Evolutionary conservation across 306 rosid genomes (phyloP).

Genomic region (Urtica urens): DNA sequence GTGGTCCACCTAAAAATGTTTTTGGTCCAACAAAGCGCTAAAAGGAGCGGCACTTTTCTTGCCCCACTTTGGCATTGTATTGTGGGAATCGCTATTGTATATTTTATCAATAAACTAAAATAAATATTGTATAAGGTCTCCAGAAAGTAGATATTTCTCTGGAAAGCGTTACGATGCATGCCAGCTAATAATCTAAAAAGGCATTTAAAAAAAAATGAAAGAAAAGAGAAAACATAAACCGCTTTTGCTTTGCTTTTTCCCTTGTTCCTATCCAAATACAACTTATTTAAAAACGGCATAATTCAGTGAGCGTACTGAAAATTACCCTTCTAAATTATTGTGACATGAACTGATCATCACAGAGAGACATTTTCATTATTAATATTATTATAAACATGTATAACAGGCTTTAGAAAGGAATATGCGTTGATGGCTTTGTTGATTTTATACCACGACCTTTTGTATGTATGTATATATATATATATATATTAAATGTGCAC

Average conservation of each 20-base stretch:
- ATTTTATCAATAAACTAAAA: constrained; percentile 1
- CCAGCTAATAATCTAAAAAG: constrained; percentile 6
- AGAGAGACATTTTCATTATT: too few relatives aligned
- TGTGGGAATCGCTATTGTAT: neutral
- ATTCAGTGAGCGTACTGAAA: neutral
- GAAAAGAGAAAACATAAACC: neutral
- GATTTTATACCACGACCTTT: too few relatives aligned
- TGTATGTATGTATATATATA: too few relatives aligned
- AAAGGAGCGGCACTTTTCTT: constrained; percentile 11
- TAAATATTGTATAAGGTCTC: constrained; percentile 17
- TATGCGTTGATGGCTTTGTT: too few relatives aligned
- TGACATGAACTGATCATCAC: constrained; percentile 7
- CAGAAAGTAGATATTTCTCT: constrained; percentile 12
- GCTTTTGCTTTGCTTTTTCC: neutral
- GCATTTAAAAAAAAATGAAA: neutral
- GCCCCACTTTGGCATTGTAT: constrained; percentile 5
- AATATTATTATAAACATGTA: too few relatives aligned
- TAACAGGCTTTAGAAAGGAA: too few relatives aligned
- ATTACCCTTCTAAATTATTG: neutral
- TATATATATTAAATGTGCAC: too few relatives aligned
- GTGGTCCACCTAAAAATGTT: constrained; percentile 6
- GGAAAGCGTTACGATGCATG: constrained; percentile 17
- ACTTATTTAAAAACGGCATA: neutral
- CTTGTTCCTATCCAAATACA: constrained; percentile 5
- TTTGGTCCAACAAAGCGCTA: constrained; percentile 2